Conservation (phyloP, 805 yeast genomes). For the Starmera pachycereana region DNA sequence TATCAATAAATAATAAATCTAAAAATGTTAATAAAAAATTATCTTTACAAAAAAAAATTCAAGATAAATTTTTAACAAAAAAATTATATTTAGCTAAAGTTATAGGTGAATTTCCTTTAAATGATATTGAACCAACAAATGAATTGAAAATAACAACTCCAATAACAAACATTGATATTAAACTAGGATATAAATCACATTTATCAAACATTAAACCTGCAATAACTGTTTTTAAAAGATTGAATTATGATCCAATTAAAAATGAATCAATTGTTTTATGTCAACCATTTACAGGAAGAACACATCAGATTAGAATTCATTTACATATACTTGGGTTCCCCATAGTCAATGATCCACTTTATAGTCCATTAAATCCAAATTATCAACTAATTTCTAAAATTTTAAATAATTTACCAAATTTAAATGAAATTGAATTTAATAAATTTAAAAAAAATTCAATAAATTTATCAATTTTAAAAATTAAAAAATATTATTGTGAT, state of each 20-base stretch:
- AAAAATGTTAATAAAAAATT: too few species aligned
- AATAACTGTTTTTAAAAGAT: constrained; percentile 53
- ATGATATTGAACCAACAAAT: too few species aligned
- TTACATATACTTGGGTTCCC: constrained; percentile 83
- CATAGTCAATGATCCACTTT: constrained; percentile 87
- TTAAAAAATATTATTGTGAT: constrained; percentile 9
- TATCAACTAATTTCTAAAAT: constrained; percentile 19
- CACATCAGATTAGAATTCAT: constrained; percentile 94
- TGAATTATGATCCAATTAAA: constrained; percentile 55
- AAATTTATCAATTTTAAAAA: constrained; percentile 9
- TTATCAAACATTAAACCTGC: constrained; percentile 42
- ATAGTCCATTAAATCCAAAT: constrained; percentile 27
- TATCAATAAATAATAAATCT: constrained; percentile 25
- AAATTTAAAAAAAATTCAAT: constrained; percentile 15
- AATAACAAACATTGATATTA: constrained; percentile 60
- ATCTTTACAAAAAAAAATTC: constrained; percentile 53
- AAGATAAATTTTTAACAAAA: constrained; percentile 53
- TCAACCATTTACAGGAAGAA: constrained; percentile 82
- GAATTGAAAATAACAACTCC: constrained; percentile 45
- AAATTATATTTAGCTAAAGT: constrained; percentile 79
- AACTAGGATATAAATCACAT: constrained; percentile 50
- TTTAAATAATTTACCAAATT: constrained; percentile 39
- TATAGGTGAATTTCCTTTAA: constrained; percentile 78
- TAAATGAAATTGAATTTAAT: constrained; percentile 31
- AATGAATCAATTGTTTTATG: constrained; percentile 64